These are phyloP conservation scores for Cytospora chrysosperma DNA, from an alignment of 2,329 filamentous ascomycete species.

Conservation along the genomic window DNA sequence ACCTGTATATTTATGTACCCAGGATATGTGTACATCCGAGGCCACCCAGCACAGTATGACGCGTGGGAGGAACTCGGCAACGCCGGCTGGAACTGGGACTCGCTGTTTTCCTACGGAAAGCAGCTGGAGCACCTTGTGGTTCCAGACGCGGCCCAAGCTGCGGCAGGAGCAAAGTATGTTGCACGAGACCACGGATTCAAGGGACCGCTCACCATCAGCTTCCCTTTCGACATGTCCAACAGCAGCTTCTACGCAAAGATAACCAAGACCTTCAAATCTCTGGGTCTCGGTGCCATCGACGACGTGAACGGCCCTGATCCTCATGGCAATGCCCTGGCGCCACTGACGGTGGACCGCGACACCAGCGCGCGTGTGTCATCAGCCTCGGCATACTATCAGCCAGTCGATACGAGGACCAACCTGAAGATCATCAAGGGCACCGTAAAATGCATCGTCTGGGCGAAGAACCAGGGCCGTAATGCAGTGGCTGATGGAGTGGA, in stretches of 20 bases:
- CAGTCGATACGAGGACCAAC: background rate
- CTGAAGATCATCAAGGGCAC: background rate
- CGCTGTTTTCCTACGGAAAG: background rate
- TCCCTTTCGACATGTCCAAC: background rate
- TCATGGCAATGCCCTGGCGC: background rate
- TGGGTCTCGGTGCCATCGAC: background rate
- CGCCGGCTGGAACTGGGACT: slow-evolving; percentile 26
- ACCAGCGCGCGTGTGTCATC: background rate
- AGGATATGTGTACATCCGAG: slow-evolving; percentile 32
- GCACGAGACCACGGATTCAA: background rate
- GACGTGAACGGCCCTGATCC: background rate
- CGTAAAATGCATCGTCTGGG: background rate
- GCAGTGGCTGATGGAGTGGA: background rate
- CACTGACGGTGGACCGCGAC: background rate
- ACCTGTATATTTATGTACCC: too few relatives aligned
- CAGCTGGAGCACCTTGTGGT: background rate
- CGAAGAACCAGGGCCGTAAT: background rate
- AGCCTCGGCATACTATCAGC: background rate
- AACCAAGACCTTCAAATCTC: background rate
- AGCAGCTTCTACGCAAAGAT: background rate
- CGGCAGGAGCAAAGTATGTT: background rate
- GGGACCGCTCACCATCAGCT: background rate
- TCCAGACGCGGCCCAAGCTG: background rate
- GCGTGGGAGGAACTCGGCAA: slow-evolving; percentile 37
- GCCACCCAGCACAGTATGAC: slow-evolving; percentile 33